Base-by-base conservation (phyloP, 306 rosid genomes). In the Acacia acuminata region DNA sequence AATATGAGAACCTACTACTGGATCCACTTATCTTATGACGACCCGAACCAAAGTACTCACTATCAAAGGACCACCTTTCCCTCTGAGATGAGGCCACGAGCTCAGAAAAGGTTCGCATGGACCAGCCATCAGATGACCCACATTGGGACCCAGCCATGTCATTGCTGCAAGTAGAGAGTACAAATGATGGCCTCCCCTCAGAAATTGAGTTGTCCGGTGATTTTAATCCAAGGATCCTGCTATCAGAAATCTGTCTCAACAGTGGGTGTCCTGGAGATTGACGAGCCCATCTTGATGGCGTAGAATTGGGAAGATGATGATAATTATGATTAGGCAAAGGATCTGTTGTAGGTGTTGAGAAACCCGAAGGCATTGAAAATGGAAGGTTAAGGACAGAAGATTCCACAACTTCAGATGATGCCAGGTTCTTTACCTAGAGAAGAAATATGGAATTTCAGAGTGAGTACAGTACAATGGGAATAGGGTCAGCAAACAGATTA, bases 71-170 rank as follows among this genome's bases (percentile, higher is more conserved):
- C 97, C 94, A 93, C 86, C 97, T 87, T 86, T 90, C 98, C 81
- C 97, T 88, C 75, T 89, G 97, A 47, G 95, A 94, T 38, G 96
- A 86, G 60, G 97, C 97, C 87, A 94, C 94, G 36, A 94, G 93
- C 90, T 94, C 98, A 24, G 98, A 93, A 80, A 94, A 94, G 81
- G 97, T 91, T 79, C 89, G 95, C 92, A 93, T 88, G 72, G 98
- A 94, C 98, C 97, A 94, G 72, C 97, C 94, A 83, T 94, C 98
- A 43, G 98, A 94, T 16, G 97, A 94, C 22, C 94, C 97, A 5
- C 89, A 89, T 51, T 89, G 93, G 66, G 97, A 94, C 66, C 92
- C 92, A 47, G 90, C 83, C 38, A 91, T 83, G 79, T 94, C 97
- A 45, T 94, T 93, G 89, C 97, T 93, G 89, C 93, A 88, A 77